Percentiles rank a stretch among this genome's conserved stretches.
Evolutionary conservation across 352 stramenopile genomes (phyloP).

Genomic region (Globisporangium parvum): DNA sequence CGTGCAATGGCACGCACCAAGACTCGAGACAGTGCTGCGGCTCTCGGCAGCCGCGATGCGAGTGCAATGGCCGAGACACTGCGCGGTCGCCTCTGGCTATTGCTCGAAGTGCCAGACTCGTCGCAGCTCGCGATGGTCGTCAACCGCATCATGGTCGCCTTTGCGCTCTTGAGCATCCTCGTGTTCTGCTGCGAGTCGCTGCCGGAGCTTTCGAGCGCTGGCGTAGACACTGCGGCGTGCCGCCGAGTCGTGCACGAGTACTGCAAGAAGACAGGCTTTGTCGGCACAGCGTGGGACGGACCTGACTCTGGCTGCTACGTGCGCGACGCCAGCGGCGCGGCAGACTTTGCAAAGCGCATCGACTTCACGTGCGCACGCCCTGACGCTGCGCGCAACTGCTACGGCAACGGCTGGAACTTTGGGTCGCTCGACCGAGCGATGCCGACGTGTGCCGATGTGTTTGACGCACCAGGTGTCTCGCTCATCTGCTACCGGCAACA

Average conservation of each 20-base stretch:
- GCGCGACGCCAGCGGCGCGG: constrained; percentile 18
- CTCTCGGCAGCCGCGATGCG: constrained; percentile 7
- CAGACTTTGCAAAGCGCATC: constrained; percentile 27
- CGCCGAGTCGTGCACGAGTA: constrained; percentile 46
- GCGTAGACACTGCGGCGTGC: constrained; percentile 36
- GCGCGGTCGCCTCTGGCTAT: constrained; percentile 43
- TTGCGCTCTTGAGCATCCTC: constrained; percentile 55
- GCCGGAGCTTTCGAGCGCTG: constrained; percentile 48
- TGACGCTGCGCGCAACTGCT: constrained; percentile 24
- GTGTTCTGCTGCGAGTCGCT: constrained; percentile 70
- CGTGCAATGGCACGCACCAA: constrained; percentile 6
- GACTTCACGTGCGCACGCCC: constrained; percentile 34
- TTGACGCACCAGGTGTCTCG: constrained; percentile 18
- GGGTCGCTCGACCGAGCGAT: constrained; percentile 28
- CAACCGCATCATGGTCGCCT: constrained; percentile 51
- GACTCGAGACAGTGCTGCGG: not conserved
- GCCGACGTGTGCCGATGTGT: constrained; percentile 25
- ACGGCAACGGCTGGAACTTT: constrained; percentile 49
- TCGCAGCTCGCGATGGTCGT: constrained; percentile 34
- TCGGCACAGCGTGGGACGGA: not conserved
- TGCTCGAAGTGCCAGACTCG: constrained; percentile 58
- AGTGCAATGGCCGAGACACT: constrained; percentile 19
- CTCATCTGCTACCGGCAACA: constrained; percentile 51
- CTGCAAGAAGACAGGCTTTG: constrained; percentile 29
- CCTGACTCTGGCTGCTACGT: constrained; percentile 49